phyloP scores from a whole-genome alignment of 2,329 filamentous ascomycete genomes.

The Botrytis fragariae region DNA sequence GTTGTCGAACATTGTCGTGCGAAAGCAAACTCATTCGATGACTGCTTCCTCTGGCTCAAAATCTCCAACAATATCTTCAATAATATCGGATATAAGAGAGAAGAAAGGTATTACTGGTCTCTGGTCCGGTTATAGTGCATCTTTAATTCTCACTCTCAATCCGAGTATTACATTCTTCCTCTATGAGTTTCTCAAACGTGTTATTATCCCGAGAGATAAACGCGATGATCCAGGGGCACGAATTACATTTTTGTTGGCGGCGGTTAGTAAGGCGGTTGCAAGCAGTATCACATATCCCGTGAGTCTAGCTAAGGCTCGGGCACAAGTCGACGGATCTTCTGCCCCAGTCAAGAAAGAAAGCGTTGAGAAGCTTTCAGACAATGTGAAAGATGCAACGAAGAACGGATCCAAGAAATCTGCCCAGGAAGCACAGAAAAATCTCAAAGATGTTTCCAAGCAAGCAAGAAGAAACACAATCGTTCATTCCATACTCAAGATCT shows the following conservation, averaged over 20 bases:
- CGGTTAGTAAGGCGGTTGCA: constrained; percentile 74
- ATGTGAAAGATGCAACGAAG: constrained; percentile 36
- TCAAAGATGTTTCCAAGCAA: constrained; percentile 28
- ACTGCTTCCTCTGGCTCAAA: constrained; percentile 41
- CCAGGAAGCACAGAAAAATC: not conserved
- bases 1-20: constrained; percentile 75
- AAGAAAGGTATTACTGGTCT: constrained; percentile 74
- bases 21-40: constrained; percentile 70
- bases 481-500: constrained; percentile 56
- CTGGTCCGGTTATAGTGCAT: constrained; percentile 86
- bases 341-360: constrained; percentile 41
- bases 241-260: constrained; percentile 66
- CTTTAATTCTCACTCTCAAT: constrained; percentile 76
- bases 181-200: constrained; percentile 66
- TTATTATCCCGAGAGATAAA: constrained; percentile 53
- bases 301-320: constrained; percentile 76
- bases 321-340: constrained; percentile 53
- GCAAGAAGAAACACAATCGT: constrained; percentile 54
- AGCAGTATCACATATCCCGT: constrained; percentile 81
- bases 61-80: constrained; percentile 47
- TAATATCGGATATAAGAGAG: constrained; percentile 59
- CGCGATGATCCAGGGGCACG: constrained; percentile 51
- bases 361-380: constrained; percentile 34
- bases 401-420: constrained; percentile 32
- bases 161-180: constrained; percentile 84